Conservation (phyloP, 2,329 filamentous ascomycete genomes). For the Didymella pomorum region DNA sequence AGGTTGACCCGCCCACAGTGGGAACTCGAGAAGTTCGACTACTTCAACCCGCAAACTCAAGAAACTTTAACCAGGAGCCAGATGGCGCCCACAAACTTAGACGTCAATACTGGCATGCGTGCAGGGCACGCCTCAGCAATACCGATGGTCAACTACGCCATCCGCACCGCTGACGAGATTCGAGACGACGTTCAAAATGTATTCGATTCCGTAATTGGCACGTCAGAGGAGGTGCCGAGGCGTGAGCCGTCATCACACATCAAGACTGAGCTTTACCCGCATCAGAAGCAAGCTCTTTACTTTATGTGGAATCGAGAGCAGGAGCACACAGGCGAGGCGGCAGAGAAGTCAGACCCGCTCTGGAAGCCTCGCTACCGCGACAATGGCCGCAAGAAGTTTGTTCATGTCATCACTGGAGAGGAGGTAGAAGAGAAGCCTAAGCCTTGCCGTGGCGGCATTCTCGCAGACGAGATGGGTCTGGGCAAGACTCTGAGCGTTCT, state of each 20-base stretch:
- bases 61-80: constrained; percentile 27
- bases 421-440: constrained; percentile 45
- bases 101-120: constrained; percentile 5
- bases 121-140: constrained; percentile 19
- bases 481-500: constrained; percentile 76
- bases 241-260: constrained; percentile 72
- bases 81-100: constrained; percentile 25
- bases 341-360: constrained; percentile 73
- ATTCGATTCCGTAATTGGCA: constrained; percentile 82
- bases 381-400: constrained; percentile 69
- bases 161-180: constrained; percentile 74
- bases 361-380: constrained; percentile 72
- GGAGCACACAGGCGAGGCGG: constrained; percentile 65
- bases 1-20: constrained; percentile 70
- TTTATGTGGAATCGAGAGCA: constrained; percentile 86
- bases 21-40: constrained; percentile 70
- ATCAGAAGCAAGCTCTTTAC: constrained; percentile 88
- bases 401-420: constrained; percentile 82
- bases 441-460: constrained; percentile 54
- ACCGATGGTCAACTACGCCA: constrained; percentile 25
- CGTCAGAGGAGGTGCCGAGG: constrained; percentile 73
- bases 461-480: constrained; percentile 62
- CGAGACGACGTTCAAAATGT: constrained; percentile 83
- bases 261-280: constrained; percentile 73
- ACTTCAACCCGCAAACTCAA: constrained; percentile 76